Conservation (phyloP, 345 rosid species). For the Arabis hirsuta region DNA sequence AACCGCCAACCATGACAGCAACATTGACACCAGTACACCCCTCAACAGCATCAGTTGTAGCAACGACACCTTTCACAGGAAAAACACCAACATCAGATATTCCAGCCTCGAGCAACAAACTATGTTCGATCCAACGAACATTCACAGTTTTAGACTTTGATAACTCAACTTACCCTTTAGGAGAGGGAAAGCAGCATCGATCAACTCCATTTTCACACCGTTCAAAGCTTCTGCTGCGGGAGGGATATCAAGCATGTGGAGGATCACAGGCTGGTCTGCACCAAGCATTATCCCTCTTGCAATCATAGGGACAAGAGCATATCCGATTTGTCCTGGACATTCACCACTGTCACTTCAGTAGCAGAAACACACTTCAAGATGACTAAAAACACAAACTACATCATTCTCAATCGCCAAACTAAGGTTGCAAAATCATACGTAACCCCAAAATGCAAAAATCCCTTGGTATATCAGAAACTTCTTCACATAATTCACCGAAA, state of each 20-base stretch:
- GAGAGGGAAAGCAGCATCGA: constrained; percentile 96
- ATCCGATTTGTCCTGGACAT: constrained; percentile 92
- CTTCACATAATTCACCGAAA: not conserved
- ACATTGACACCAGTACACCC: constrained; percentile 91
- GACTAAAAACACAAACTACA: not conserved
- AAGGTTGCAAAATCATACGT: not conserved
- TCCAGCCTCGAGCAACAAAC: not conserved
- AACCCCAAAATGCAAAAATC: not conserved
- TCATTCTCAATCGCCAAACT: not conserved
- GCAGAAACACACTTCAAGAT: not conserved
- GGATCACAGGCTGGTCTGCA: constrained; percentile 94
- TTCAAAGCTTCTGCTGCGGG: constrained; percentile 96
- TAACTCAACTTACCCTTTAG: constrained; percentile 63
- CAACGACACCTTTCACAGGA: constrained; percentile 78
- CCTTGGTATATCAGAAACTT: not conserved
- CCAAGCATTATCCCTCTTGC: constrained; percentile 98
- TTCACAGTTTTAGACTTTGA: not conserved
- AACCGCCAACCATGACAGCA: constrained; percentile 98
- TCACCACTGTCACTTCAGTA: not conserved
- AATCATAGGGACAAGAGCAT: constrained; percentile 98
- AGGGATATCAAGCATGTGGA: constrained; percentile 98
- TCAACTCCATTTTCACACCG: constrained; percentile 97
- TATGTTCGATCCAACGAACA: constrained; percentile 1
- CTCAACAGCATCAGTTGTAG: constrained; percentile 91
- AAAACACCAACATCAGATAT: not conserved